Evolutionary conservation across 305 asterid species (phyloP).

Genomic region (Fraxinus angustifolia): DNA sequence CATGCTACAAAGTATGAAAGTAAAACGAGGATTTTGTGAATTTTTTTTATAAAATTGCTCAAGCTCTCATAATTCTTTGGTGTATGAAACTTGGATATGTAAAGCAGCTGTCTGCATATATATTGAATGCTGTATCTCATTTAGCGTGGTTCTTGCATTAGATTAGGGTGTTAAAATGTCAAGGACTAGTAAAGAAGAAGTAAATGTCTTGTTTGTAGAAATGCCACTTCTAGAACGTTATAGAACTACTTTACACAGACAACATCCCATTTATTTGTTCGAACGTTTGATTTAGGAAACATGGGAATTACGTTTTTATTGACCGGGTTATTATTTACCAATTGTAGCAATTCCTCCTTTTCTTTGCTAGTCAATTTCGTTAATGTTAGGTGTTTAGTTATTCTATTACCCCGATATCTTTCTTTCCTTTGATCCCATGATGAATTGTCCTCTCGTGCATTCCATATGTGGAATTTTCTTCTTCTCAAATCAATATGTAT

Average conservation of each 20-base stretch:
- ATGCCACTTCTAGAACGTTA: background rate
- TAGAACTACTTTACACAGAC: background rate
- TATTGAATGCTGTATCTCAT: background rate
- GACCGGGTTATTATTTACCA: background rate
- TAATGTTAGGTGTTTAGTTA: background rate
- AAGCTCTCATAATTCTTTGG: background rate
- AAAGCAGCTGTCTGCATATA: background rate
- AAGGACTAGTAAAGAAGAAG: background rate
- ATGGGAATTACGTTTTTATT: background rate
- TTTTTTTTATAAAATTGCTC: background rate
- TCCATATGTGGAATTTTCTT: background rate
- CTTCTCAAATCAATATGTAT: background rate
- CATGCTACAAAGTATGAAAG: background rate
- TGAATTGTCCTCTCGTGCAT: background rate
- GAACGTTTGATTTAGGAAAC: background rate
- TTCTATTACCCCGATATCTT: background rate
- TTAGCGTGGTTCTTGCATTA: background rate
- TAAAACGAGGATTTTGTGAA: background rate
- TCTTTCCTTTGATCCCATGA: background rate
- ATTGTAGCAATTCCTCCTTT: background rate
- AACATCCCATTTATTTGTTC: background rate
- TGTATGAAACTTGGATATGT: background rate
- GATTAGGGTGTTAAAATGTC: background rate
- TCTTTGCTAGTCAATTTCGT: background rate
- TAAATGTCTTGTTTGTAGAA: background rate